A percentile compares a stretch with the other conserved stretches of the same genome.
Evolutionary conservation across 805 yeast genomes (phyloP).

Genomic region (Candida ponderosae): DNA sequence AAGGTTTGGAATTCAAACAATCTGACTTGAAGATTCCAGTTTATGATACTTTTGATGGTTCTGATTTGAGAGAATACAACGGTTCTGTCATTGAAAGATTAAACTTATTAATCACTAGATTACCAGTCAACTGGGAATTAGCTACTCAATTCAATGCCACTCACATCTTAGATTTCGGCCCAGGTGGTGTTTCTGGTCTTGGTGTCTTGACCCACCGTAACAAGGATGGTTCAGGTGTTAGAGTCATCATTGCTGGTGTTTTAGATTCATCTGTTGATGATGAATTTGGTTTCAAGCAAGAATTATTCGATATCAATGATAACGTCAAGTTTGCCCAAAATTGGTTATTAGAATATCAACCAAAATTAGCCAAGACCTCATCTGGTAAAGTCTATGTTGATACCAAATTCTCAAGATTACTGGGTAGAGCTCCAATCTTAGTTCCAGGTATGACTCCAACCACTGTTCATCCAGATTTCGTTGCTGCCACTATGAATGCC

Average conservation of each 20-base stretch:
- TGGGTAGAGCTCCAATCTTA: conserved; percentile 94
- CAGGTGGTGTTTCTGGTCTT: conserved; percentile 96
- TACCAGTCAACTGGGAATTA: conserved; percentile 91
- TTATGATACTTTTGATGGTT: conserved; percentile 81
- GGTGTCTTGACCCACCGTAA: conserved; percentile 95
- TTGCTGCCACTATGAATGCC: conserved; percentile 88
- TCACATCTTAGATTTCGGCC: conserved; percentile 95
- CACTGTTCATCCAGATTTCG: conserved; percentile 90
- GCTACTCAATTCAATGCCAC: conserved; percentile 80
- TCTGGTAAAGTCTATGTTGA: conserved; percentile 77
- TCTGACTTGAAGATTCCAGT: conserved; percentile 73
- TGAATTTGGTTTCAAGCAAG: conserved; percentile 94
- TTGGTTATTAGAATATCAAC: conserved; percentile 87
- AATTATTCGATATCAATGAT: conserved; percentile 68
- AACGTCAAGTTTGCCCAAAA: conserved; percentile 74
- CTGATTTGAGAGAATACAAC: conserved; percentile 52
- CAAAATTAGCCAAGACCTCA: conserved; percentile 71
- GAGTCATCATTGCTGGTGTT: conserved; percentile 91
- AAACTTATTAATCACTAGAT: conserved; percentile 74
- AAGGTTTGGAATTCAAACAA: conserved; percentile 48
- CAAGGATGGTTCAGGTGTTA: conserved; percentile 97
- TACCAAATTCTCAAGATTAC: conserved; percentile 85
- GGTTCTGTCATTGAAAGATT: conserved; percentile 62
- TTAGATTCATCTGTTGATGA: conserved; percentile 66
- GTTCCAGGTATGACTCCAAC: conserved; percentile 99